Percentiles rank a stretch among this genome's conserved stretches.
Conservation (phyloP, 2,329 filamentous ascomycete genomes). For the Simplicillium aogashimaense region DNA sequence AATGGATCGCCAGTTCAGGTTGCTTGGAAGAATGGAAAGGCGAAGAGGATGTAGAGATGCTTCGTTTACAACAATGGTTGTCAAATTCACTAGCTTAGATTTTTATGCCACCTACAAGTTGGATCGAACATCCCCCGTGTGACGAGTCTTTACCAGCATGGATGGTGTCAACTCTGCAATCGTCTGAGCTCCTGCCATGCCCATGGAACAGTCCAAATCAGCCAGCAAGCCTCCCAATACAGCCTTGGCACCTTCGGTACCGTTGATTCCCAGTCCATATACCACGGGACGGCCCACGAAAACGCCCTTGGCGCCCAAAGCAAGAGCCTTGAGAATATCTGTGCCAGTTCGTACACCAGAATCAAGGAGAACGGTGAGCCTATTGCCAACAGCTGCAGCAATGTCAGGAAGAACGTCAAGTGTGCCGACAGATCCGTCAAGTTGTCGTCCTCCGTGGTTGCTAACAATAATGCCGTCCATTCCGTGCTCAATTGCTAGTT, state of each 20-base stretch:
- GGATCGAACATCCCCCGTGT: conserved; percentile 21
- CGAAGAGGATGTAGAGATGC: background rate
- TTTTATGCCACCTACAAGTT: conserved; percentile 13
- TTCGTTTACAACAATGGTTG: background rate
- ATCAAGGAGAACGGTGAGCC: conserved; percentile 45
- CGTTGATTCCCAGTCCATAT: conserved; percentile 24
- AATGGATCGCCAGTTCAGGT: conserved; percentile 44
- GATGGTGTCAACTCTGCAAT: conserved; percentile 24
- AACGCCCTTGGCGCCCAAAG: conserved; percentile 28
- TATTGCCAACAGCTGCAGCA: conserved; percentile 45
- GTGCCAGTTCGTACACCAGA: conserved; percentile 28
- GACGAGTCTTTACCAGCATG: conserved; percentile 20
- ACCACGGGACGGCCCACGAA: conserved; percentile 31
- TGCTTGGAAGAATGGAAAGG: conserved; percentile 21
- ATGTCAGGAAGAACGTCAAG: conserved; percentile 41
- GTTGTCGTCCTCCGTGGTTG: conserved; percentile 32
- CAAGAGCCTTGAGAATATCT: conserved; percentile 29
- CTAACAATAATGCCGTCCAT: conserved; percentile 29
- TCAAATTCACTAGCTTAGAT: background rate
- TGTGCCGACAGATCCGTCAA: conserved; percentile 31
- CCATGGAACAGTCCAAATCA: conserved; percentile 42
- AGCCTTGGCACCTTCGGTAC: conserved; percentile 43
- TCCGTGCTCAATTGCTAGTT: conserved; percentile 23
- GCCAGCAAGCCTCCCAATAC: conserved; percentile 31
- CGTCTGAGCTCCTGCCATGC: conserved; percentile 37